Base-by-base conservation (phyloP, 129 eudicot species). In the Saussurea involucrata region DNA sequence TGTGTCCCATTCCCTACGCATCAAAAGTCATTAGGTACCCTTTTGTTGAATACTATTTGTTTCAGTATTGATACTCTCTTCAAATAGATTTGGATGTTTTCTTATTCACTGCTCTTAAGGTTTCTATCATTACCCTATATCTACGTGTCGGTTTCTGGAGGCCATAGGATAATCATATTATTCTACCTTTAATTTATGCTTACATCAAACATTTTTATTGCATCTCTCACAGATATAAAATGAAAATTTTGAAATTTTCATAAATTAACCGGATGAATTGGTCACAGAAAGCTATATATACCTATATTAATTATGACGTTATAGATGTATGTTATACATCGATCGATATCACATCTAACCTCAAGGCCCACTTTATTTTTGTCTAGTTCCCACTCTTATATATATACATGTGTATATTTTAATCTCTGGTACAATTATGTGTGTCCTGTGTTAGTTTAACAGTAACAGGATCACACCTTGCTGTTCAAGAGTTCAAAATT, bases 1-100 rank as follows among this genome's bases (percentile, higher is more conserved):
- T 82, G 76, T 76, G 84, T 69, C 85, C 77, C 76, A 88, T 46
- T 73, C 74, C 77, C 82, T 70, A 71, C 74, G 80, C 68, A 69
- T 77, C 75, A 68, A 77, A 69, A 77, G 75, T 77, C 74, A 55
- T 33, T 69, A 68, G 60, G 69, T 25, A 55, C 75, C 42, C 78
- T 74, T 12, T 42, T 31, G 55, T 73, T 58, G 24, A 61, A 73
- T 55, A 74, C 58, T 74, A 74, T 32, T 68, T 68, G 28, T 32
- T 33, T 74, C 69, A 22, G 13, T 33, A 29, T 74, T 74, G 36
- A 60, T 61, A 34, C 69, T 74, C 69, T 74, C 28, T 21, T 74
- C 60, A 74, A 74, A 74, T 74, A 63, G 78, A 74, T 61, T 74
- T 22, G 24, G 58, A 63, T 61, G 78, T 74, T 74, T 33, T 74